Base-by-base conservation (phyloP, 495 filamentous ascomycete species). In the Aspergillus conjunctus region DNA sequence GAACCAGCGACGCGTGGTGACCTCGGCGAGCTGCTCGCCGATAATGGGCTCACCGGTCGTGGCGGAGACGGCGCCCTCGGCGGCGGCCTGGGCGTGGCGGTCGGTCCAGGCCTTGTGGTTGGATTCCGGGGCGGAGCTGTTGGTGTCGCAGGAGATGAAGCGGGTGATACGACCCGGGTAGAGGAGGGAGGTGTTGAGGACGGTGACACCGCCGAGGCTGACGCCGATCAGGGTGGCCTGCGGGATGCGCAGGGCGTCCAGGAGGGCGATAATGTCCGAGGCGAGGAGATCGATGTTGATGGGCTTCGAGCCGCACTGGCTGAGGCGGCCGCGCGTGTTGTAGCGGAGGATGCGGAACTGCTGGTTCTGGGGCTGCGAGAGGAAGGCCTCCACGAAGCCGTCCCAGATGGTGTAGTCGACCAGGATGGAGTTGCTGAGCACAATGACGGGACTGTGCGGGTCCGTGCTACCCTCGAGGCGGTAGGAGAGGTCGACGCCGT, bases 101-200 rank as follows among this genome's bases (percentile, higher is more conserved):
- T 91, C 88, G 54, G 82, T 84, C 91, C 91, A 94, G 2, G 88
- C 88, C 49, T 83, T 83, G 7, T 83, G 83, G 74, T 93, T 93
- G 18, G 86, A 85, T 33, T 85, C 77, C 45, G 86, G 86, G 0
- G 82, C 81, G 8, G 83, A 79, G 7, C 82, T 82, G 70, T 89
- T 91, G 66, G 90, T 92, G 72, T 93, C 91, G 74, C 90, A 93
- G 10, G 87, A 80, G 37, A 93, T 77, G 72, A 92, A 89, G 7
- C 75, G 76, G 15, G 58, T 75, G 5, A 92, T 66, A 37, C 81
- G 75, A 0, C 73, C 60, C 0, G 89, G 88, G 65, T 91, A 82
- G 22, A 80, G 82, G 21, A 92, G 80, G 1, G 88, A 85, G 52
- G 86, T 84, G 63, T 88, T 87, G 46, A 94, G 79, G 0, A 85